Percentiles rank a stretch among this genome's conserved stretches.
These are phyloP conservation scores for Lichtheimia ornata DNA, from an alignment of 371 early-diverging fungal species.

Conservation along the genomic window DNA sequence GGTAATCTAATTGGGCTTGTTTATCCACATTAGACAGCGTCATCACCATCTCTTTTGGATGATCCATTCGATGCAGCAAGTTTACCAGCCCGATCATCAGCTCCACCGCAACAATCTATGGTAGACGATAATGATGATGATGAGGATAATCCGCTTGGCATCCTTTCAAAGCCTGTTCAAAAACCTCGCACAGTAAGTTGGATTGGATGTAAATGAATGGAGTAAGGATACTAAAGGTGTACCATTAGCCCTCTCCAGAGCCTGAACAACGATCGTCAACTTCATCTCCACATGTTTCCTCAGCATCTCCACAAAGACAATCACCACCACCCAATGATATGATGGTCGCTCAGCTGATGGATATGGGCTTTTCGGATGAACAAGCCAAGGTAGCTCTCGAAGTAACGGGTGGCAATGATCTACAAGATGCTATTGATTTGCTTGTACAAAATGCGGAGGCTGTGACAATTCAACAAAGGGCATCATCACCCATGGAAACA, in stretches of 20 bases:
- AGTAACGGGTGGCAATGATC: slow-evolving; percentile 57
- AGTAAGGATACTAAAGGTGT: no score
- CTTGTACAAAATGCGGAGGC: slow-evolving; percentile 61
- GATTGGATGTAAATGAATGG: no score
- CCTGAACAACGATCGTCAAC: neutral
- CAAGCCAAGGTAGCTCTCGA: slow-evolving; percentile 66
- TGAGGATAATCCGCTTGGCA: slow-evolving; percentile 47
- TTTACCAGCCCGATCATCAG: slow-evolving; percentile 16
- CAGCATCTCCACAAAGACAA: neutral
- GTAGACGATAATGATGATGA: slow-evolving; percentile 11
- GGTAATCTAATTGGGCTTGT: neutral
- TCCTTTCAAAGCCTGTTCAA: slow-evolving; percentile 33
- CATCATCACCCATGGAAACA: neutral
- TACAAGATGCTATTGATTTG: slow-evolving; percentile 67
- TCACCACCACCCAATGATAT: slow-evolving; percentile 16
- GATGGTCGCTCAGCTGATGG: slow-evolving; percentile 69
- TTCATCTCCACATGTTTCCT: neutral
- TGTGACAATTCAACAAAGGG: slow-evolving; percentile 14
- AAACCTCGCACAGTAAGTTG: slow-evolving; percentile 5
- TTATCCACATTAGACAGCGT: neutral
- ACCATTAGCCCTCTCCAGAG: neutral
- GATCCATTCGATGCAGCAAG: slow-evolving; percentile 46
- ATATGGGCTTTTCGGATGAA: slow-evolving; percentile 76
- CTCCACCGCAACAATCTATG: neutral
- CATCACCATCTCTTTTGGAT: slow-evolving; percentile 14